Conservation (phyloP, 1,139 yeast genomes). For the Chernovozyma aurita region DNA sequence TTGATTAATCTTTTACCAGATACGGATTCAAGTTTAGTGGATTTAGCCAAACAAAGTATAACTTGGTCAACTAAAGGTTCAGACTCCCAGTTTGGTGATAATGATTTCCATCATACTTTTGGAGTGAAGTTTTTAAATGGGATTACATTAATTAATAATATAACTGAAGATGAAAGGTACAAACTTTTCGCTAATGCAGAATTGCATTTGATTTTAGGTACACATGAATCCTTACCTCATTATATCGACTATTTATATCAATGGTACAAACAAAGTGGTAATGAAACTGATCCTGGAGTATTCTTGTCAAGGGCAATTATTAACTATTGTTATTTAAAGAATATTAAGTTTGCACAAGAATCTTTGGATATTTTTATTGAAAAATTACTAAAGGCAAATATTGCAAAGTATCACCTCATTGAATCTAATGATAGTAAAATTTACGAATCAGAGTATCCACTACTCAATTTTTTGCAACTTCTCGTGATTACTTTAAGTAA, state of each 20-base stretch:
- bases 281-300: conserved; percentile 39
- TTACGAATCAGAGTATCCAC: conserved; percentile 22
- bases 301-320: conserved; percentile 61
- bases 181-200: conserved; percentile 42
- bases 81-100: conserved; percentile 61
- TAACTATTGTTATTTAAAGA: conserved; percentile 63
- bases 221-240: conserved; percentile 50
- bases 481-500: conserved; percentile 60
- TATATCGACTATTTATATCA: conserved; percentile 53
- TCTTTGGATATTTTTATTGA: conserved; percentile 38
- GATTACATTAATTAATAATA: conserved; percentile 5
- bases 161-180: conserved; percentile 23
- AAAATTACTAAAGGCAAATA: conserved; percentile 15
- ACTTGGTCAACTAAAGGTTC: conserved; percentile 56
- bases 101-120: conserved; percentile 67
- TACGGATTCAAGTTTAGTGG: conserved; percentile 62
- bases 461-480: conserved; percentile 69
- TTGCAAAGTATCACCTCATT: conserved; percentile 11
- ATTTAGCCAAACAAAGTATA: conserved; percentile 58
- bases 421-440: conserved; percentile 14
- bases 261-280: conserved; percentile 44
- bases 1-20: conserved; percentile 46
- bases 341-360: conserved; percentile 53
- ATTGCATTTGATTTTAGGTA: conserved; percentile 65
- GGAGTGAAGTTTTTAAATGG: conserved; percentile 56